A percentile compares a stretch with the other conserved stretches of the same genome.
Evolutionary conservation across 192 early-diverging fungal genomes (phyloP).

Genomic region (Dissophora ornata): DNA sequence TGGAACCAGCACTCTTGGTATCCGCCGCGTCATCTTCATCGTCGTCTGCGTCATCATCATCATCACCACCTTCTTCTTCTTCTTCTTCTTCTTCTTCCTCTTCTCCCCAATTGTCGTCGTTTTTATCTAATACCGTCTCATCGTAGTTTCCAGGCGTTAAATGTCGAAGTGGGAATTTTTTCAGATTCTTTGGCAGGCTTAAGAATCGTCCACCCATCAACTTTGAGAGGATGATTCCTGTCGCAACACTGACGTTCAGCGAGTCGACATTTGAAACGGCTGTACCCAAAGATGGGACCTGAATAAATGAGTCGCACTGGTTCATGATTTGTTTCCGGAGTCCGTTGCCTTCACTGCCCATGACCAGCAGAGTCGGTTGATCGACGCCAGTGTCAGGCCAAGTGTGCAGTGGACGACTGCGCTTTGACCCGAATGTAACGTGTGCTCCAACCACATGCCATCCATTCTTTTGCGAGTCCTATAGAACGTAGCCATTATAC

Average conservation of each 20-base stretch:
- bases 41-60: constrained; percentile 13
- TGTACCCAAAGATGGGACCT: constrained; percentile 53
- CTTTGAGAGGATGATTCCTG: constrained; percentile 53
- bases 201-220: constrained; percentile 53
- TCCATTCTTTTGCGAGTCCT: constrained; percentile 57
- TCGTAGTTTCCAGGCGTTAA: neutral
- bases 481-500: neutral
- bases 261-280: constrained; percentile 49
- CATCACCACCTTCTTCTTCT: no score
- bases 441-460: constrained; percentile 65
- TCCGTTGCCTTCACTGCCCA: constrained; percentile 77
- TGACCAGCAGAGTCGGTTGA: constrained; percentile 64
- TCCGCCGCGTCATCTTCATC: constrained; percentile 9
- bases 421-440: constrained; percentile 37
- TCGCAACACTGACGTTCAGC: constrained; percentile 60
- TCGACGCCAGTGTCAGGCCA: constrained; percentile 42
- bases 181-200: constrained; percentile 35
- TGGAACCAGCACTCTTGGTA: no score
- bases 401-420: constrained; percentile 33
- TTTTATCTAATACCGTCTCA: neutral
- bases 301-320: constrained; percentile 67
- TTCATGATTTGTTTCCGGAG: constrained; percentile 65
- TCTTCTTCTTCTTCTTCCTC: no score
- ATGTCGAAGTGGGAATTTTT: constrained; percentile 21
- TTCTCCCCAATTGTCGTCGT: neutral